Conservation (phyloP, 441 rosid species). For the Pelargonium myrrhifolium region DNA sequence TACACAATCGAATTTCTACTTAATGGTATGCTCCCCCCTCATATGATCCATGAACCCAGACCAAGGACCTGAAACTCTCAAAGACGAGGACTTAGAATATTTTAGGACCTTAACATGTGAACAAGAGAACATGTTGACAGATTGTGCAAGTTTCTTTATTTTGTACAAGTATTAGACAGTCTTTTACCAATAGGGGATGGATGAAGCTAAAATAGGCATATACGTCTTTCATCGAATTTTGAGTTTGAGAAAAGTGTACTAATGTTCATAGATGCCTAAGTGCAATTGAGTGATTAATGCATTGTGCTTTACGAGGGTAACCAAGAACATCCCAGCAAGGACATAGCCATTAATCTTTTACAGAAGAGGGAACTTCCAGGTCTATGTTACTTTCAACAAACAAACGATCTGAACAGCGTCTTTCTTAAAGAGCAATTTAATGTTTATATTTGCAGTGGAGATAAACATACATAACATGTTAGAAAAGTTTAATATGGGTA, state of each 20-base stretch:
- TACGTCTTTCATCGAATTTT: not conserved
- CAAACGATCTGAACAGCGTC: not conserved
- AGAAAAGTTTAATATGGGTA: too few species aligned
- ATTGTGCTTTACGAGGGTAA: not conserved
- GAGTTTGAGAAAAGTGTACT: not conserved
- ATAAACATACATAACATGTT: not conserved
- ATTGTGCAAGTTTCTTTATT: too few species aligned
- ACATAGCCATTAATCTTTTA: not conserved
- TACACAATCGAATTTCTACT: too few species aligned
- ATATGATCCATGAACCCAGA: too few species aligned
- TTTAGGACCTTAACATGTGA: too few species aligned
- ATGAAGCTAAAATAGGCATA: not conserved
- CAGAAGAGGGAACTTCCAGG: not conserved
- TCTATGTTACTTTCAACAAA: not conserved
- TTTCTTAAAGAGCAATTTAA: not conserved
- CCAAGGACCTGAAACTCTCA: too few species aligned
- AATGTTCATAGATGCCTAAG: not conserved
- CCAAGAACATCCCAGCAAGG: not conserved
- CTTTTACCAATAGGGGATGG: not conserved
- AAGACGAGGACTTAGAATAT: too few species aligned
- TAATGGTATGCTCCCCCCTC: too few species aligned
- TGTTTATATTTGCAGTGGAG: not conserved
- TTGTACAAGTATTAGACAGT: not conserved
- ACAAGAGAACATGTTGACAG: too few species aligned
- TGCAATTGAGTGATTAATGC: not conserved